Base-by-base conservation (phyloP, 257 asterid species). In the Agastache rugosa region DNA sequence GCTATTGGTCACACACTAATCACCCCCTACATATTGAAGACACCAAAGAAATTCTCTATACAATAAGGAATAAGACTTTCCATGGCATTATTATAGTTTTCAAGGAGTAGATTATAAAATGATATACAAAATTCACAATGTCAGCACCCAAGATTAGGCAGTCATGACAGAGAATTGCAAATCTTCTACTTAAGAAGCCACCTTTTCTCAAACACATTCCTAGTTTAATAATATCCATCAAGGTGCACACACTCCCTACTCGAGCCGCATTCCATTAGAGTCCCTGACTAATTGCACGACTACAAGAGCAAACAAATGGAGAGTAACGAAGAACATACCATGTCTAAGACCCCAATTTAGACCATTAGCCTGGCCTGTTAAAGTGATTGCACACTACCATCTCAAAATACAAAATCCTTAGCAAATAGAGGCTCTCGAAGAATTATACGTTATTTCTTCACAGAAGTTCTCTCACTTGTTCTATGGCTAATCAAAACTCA, bases 111-210 rank as follows among this genome's bases (percentile, higher is more conserved):
- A 62, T 53, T 34, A 34, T 22, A 35, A 63, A 35, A 22, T 17
- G 62, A 19, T 25, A 61, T 71, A 29, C 29, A 31, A 47, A 37
- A 54, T 22, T 53, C 17, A 61, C 16, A 41, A 50, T 19, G 16
- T 29, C 34, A 42, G 64, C 69, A 66, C 20, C 54, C 54, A 16
- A 48, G 55, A 48, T 48, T 19, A 58, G 42, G 70, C 44, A 56
- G 29, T 41, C 48, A 14, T 48, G 37, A 67, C 37, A 11, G n/a
- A 17, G 7, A 64, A 70, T 29, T 20, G 74, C 42, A 22, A 67
- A 55, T 44, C 27, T 53, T 50, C 37, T 53, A 61, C 29, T 10
- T 20, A 20, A 62, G 2, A 19, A 54, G 61, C 59, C 22, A 14
- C 63, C 20, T 51, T 60, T 53, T 39, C 45, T 50, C 23, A 31